Evolutionary conservation across 116 monocot genomes (phyloP).

Genomic region (Zostera marina): DNA sequence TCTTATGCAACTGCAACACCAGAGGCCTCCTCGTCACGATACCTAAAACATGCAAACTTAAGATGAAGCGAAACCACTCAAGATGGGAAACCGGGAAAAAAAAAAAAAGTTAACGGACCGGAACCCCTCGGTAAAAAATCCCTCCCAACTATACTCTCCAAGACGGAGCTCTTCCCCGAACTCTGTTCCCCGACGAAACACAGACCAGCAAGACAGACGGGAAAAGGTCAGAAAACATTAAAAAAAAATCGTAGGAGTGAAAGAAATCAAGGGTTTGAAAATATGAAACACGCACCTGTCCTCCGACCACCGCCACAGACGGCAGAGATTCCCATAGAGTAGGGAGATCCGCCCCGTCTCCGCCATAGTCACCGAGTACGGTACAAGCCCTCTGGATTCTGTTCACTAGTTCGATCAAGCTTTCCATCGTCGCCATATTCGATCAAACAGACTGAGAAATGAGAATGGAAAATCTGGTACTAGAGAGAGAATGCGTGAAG

Average conservation of each 20-base stretch:
- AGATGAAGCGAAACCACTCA: not conserved
- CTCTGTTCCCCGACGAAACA: slow-evolving; percentile 23
- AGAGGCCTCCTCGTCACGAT: slow-evolving; percentile 91
- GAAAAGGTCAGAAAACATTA: slow-evolving; percentile 1
- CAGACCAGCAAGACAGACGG: not conserved
- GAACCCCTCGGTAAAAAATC: slow-evolving; percentile 94
- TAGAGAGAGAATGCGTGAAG: too few relatives aligned
- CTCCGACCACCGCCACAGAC: slow-evolving; percentile 90
- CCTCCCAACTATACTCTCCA: slow-evolving; percentile 93
- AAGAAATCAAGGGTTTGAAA: not conserved
- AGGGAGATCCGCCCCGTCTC: slow-evolving; percentile 32
- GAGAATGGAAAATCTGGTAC: not conserved
- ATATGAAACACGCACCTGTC: slow-evolving; percentile 26
- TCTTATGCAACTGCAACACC: slow-evolving; percentile 84
- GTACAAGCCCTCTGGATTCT: slow-evolving; percentile 86
- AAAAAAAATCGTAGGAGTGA: not conserved
- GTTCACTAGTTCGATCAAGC: slow-evolving; percentile 88
- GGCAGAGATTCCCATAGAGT: slow-evolving; percentile 84
- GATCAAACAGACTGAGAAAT: not conserved
- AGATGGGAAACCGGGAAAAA: slow-evolving; percentile 1
- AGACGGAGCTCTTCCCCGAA: slow-evolving; percentile 84
- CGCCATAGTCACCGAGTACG: slow-evolving; percentile 77
- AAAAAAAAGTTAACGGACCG: slow-evolving; percentile 18
- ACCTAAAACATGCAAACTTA: slow-evolving; percentile 16
- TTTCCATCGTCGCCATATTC: slow-evolving; percentile 69